Conservation (phyloP, 2,329 filamentous ascomycete species). For the Epichloe coenophiala region DNA sequence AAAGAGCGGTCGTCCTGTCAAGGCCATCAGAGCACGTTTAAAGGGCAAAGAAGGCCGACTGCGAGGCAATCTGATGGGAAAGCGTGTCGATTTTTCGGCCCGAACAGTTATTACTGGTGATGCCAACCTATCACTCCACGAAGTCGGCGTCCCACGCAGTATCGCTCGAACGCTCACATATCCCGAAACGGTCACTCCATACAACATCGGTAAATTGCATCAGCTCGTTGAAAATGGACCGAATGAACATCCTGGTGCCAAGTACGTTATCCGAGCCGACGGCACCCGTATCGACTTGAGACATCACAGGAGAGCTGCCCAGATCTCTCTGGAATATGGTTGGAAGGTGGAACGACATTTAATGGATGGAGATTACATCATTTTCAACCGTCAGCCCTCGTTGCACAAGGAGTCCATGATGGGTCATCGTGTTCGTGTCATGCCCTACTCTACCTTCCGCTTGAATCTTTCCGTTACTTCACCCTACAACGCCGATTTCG, state of each 20-base stretch:
- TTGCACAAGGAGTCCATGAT: slow-evolving; percentile 99
- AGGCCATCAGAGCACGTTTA: slow-evolving; percentile 96
- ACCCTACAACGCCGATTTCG: slow-evolving; percentile 99
- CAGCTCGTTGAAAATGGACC: slow-evolving; percentile 85
- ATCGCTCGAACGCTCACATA: slow-evolving; percentile 92
- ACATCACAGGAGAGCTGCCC: slow-evolving; percentile 77
- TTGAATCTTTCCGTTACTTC: slow-evolving; percentile 95
- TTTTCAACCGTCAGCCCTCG: slow-evolving; percentile 98
- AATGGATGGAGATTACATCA: slow-evolving; percentile 91
- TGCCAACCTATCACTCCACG: slow-evolving; percentile 87
- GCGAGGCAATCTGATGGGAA: slow-evolving; percentile 97
- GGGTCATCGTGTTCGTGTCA: slow-evolving; percentile 93
- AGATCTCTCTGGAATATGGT: slow-evolving; percentile 82
- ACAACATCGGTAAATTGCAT: slow-evolving; percentile 91
- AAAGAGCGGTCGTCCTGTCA: slow-evolving; percentile 92
- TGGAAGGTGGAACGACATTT: slow-evolving; percentile 99
- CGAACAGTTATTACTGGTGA: slow-evolving; percentile 99
- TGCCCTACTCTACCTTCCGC: slow-evolving; percentile 98
- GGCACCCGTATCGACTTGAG: slow-evolving; percentile 90
- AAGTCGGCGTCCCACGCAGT: slow-evolving; percentile 90
- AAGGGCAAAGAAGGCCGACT: slow-evolving; percentile 94
- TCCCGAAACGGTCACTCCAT: slow-evolving; percentile 91
- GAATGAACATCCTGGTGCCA: slow-evolving; percentile 87
- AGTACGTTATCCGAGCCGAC: slow-evolving; percentile 89
- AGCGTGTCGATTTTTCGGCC: slow-evolving; percentile 97